These are phyloP conservation scores for Climacium dendroides DNA, from an alignment of 225 moss, liverwort and hornwort species.

Conservation along the genomic window DNA sequence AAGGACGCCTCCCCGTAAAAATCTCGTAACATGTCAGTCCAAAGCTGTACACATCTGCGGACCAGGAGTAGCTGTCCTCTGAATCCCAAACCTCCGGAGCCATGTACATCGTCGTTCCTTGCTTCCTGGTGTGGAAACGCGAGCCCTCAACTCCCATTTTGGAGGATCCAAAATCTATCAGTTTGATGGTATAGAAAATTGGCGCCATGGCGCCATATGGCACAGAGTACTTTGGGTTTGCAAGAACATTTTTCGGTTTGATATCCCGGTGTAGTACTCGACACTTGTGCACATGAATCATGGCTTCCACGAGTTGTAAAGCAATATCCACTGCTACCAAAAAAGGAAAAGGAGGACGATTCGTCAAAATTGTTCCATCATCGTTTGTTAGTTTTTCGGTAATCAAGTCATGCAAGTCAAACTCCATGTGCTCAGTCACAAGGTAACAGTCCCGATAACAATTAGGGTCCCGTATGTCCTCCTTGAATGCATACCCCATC, in stretches of 20 bases:
- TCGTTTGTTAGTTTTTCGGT: accelerated
- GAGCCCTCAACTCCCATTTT: neutral
- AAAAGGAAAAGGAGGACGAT: neutral
- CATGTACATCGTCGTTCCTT: neutral
- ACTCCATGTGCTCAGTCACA: neutral
- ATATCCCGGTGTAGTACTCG: neutral
- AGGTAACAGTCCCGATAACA: neutral
- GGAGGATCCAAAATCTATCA: neutral
- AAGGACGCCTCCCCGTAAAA: neutral
- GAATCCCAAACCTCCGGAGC: neutral
- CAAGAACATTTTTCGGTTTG: neutral
- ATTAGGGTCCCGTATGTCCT: neutral
- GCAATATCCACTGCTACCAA: neutral
- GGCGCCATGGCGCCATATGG: accelerated
- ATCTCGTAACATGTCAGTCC: neutral
- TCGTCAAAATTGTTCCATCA: neutral
- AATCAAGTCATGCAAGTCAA: neutral
- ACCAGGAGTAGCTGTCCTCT: neutral
- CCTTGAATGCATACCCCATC: neutral
- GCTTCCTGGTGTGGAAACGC: neutral
- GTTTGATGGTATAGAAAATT: neutral
- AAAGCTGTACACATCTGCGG: neutral
- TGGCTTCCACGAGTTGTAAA: neutral
- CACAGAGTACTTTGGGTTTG: neutral
- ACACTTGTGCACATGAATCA: neutral